Conservation (phyloP, 208 protist genomes). For the Acanthamoeba royreba region DNA sequence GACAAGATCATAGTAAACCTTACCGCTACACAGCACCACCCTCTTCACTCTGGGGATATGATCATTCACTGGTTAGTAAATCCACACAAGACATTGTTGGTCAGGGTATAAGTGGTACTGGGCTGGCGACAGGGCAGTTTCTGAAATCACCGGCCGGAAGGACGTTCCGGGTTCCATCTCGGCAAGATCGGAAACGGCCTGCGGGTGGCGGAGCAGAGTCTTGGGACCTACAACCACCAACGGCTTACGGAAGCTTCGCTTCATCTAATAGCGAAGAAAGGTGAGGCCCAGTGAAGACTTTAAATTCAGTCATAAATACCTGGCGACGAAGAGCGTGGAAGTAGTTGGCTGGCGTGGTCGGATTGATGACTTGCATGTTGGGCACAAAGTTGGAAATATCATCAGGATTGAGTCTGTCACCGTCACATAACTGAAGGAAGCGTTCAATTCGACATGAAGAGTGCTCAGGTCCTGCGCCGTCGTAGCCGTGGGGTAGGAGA, state of each 20-base stretch:
- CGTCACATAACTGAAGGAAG: slow-evolving; percentile 65
- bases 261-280: too few relatives aligned
- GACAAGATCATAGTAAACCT: slow-evolving; percentile 68
- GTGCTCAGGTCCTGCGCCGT: slow-evolving; percentile 74
- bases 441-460: slow-evolving; percentile 58
- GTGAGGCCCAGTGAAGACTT: too few relatives aligned
- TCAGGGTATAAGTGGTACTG: neutral
- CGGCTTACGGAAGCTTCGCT: slow-evolving; percentile 46
- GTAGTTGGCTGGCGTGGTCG: slow-evolving; percentile 71
- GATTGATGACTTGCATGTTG: slow-evolving; percentile 66
- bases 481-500: slow-evolving; percentile 67
- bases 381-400: neutral
- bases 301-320: too few relatives aligned
- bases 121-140: slow-evolving; percentile 7
- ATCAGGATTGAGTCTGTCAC: slow-evolving; percentile 20
- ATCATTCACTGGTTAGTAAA: too few relatives aligned
- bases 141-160: slow-evolving; percentile 52
- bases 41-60: slow-evolving; percentile 49
- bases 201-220: slow-evolving; percentile 61
- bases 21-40: slow-evolving; percentile 64
- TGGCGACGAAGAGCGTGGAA: slow-evolving; percentile 66
- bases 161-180: slow-evolving; percentile 56
- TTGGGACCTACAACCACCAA: slow-evolving; percentile 66
- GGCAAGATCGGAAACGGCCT: slow-evolving; percentile 20
- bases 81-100: too few relatives aligned